phyloP scores from a whole-genome alignment of 106 monocot genomes.

The Amphibolis antarctica region DNA sequence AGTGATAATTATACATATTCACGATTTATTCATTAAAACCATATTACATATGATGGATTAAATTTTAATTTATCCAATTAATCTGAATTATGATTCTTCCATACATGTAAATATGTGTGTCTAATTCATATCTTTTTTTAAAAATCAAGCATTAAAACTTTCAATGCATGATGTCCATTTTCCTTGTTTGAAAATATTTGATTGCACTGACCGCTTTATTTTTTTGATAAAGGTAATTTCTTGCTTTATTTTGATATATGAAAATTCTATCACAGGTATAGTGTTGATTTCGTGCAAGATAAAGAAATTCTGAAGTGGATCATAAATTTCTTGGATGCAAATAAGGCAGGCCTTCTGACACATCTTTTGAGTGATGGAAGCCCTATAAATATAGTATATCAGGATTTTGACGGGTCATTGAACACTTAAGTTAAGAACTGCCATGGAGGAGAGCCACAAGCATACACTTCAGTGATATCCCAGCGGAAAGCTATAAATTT shows the following conservation, averaged over 20 bases:
- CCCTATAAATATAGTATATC: conserved; percentile 50
- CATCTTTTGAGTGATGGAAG: conserved; percentile 80
- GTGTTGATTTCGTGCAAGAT: conserved; percentile 65
- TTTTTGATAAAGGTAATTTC: no score
- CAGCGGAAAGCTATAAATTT: not conserved
- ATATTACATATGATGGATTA: no score
- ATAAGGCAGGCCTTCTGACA: conserved; percentile 64
- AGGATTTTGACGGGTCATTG: conserved; percentile 67
- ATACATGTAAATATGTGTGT: no score
- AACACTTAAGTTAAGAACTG: conserved; percentile 23
- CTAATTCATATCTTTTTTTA: no score
- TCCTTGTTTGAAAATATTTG: no score
- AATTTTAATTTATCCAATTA: no score
- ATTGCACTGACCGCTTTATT: no score
- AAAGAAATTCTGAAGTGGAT: conserved; percentile 79
- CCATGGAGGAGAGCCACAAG: not conserved
- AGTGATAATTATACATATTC: no score
- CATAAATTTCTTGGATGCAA: conserved; percentile 62
- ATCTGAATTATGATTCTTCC: no score
- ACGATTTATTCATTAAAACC: no score
- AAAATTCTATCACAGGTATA: conserved; percentile 43
- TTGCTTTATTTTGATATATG: not conserved
- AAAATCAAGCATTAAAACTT: no score
- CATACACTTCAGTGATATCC: not conserved
- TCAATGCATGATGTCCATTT: no score